phyloP scores from a whole-genome alignment of 148 eudicot species.

The Nepenthes gracilis region DNA sequence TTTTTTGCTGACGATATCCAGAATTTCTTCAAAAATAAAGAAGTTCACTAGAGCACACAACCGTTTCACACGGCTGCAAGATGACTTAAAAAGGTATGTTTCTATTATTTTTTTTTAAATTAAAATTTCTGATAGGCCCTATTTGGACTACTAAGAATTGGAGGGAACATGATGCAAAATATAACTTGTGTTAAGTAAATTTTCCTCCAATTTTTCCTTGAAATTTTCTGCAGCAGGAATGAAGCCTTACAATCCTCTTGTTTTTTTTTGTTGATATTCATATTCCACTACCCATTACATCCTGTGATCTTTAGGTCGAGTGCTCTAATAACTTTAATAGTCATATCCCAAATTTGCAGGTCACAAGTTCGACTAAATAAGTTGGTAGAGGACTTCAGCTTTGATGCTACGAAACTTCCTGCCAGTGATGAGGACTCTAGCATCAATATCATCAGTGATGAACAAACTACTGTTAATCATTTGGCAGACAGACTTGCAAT shows the following conservation, averaged over 20 bases:
- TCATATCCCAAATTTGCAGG: slow-evolving; percentile 27
- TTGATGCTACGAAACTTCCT: slow-evolving; percentile 11
- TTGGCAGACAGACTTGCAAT: slow-evolving; percentile 12
- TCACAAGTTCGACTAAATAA: slow-evolving; percentile 62
- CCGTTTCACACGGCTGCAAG: slow-evolving; percentile 52
- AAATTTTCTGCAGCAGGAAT: not conserved
- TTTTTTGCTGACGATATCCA: slow-evolving; percentile 14
- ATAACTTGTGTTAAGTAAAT: too few relatives aligned
- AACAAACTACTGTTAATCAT: slow-evolving; percentile 24
- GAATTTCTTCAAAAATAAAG: slow-evolving; percentile 56
- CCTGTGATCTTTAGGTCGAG: not conserved
- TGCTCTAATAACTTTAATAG: slow-evolving; percentile 1
- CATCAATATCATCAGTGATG: slow-evolving; percentile 36
- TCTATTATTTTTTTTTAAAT: not conserved
- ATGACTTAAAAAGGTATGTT: slow-evolving; percentile 66
- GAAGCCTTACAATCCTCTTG: not conserved
- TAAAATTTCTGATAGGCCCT: not conserved
- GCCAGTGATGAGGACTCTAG: slow-evolving; percentile 37
- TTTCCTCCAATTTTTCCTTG: slow-evolving; percentile 2
- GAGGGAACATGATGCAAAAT: too few relatives aligned
- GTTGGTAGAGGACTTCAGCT: slow-evolving; percentile 60
- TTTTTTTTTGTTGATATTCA: not conserved
- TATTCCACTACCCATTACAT: not conserved
- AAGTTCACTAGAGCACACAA: slow-evolving; percentile 52
- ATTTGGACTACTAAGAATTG: not conserved